Percentiles rank a stretch among this genome's conserved stretches.
These are phyloP conservation scores for Rhodofomes roseus DNA, from an alignment of 1,284 basidiomycete genomes.

Conservation along the genomic window DNA sequence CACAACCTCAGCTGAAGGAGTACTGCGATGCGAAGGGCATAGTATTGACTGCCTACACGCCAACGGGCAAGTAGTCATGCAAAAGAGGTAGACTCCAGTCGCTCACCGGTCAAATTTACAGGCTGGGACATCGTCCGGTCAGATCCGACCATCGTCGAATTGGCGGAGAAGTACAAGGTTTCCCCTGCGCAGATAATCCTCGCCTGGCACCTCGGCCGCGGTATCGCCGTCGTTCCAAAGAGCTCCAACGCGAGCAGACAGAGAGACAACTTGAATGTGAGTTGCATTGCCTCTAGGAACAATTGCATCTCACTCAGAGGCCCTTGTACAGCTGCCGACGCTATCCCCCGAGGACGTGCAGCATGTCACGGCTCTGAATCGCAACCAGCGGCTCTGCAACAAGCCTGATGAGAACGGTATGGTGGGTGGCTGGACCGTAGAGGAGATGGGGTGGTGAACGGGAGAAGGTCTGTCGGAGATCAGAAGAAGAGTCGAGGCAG, in stretches of 20 bases:
- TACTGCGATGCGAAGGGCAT: slow-evolving; percentile 61
- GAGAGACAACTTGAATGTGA: slow-evolving; percentile 41
- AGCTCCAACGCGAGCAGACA: slow-evolving; percentile 38
- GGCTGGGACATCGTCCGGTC: slow-evolving; percentile 38
- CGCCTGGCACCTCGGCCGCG: slow-evolving; percentile 43
- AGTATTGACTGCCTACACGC: slow-evolving; percentile 62
- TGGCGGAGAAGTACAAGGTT: slow-evolving; percentile 41
- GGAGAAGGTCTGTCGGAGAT: not conserved
- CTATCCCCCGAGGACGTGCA: slow-evolving; percentile 41
- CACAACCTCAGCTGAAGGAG: slow-evolving; percentile 51
- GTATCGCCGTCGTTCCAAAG: slow-evolving; percentile 37
- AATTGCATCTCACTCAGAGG: not conserved
- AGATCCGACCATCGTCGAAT: slow-evolving; percentile 36
- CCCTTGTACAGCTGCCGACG: slow-evolving; percentile 35
- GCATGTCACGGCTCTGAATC: slow-evolving; percentile 54
- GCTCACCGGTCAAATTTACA: slow-evolving; percentile 6
- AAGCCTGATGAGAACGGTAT: slow-evolving; percentile 29
- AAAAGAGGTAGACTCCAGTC: slow-evolving; percentile 1
- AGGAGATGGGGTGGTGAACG: slow-evolving; percentile 43
- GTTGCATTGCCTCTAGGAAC: slow-evolving; percentile 3
- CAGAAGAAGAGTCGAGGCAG: not conserved
- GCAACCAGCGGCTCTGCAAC: slow-evolving; percentile 33
- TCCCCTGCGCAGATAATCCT: slow-evolving; percentile 40
- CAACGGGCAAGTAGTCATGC: slow-evolving; percentile 42
- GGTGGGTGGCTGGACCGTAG: slow-evolving; percentile 47